Percentiles rank a stretch among this genome's conserved stretches.
Conservation (phyloP, 305 asterid species). For the Fraxinus xanthoxyloides region DNA sequence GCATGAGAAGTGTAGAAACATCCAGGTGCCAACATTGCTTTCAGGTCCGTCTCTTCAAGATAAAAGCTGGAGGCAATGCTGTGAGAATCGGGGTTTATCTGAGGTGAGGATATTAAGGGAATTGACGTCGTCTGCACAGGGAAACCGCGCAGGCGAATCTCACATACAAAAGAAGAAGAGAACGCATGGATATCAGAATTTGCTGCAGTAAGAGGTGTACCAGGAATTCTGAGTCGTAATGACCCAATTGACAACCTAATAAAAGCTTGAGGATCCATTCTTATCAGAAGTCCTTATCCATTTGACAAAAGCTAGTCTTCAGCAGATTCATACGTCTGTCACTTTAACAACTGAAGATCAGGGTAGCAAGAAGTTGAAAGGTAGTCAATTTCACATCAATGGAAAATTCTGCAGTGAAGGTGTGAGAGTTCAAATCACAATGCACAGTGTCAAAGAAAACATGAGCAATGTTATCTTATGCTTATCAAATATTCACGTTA, state of each 20-base stretch:
- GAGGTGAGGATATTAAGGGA: conserved; percentile 75
- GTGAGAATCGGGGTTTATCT: conserved; percentile 55
- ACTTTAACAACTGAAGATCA: conserved; percentile 17
- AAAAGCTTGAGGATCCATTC: conserved; percentile 90
- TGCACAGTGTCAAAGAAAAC: background rate
- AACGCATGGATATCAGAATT: conserved; percentile 52
- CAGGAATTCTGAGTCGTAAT: conserved; percentile 66
- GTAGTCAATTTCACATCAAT: conserved; percentile 1
- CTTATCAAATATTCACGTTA: background rate
- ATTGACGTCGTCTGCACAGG: conserved; percentile 80
- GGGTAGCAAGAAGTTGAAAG: conserved; percentile 19
- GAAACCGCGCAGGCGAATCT: conserved; percentile 91
- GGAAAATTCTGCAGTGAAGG: conserved; percentile 1
- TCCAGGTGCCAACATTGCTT: conserved; percentile 65
- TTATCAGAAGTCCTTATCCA: conserved; percentile 32
- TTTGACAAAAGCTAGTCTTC: conserved; percentile 25
- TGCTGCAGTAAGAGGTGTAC: conserved; percentile 36
- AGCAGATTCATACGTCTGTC: conserved; percentile 23
- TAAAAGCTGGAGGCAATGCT: conserved; percentile 72
- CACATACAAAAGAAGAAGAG: conserved; percentile 71
- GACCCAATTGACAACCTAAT: conserved; percentile 81
- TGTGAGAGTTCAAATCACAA: background rate
- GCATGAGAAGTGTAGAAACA: conserved; percentile 69
- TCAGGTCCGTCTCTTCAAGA: conserved; percentile 79
- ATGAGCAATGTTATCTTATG: background rate